Percentiles rank a stretch among this genome's conserved stretches.
Conservation (phyloP, 345 rosid species). For the Eucalyptus pumila region DNA sequence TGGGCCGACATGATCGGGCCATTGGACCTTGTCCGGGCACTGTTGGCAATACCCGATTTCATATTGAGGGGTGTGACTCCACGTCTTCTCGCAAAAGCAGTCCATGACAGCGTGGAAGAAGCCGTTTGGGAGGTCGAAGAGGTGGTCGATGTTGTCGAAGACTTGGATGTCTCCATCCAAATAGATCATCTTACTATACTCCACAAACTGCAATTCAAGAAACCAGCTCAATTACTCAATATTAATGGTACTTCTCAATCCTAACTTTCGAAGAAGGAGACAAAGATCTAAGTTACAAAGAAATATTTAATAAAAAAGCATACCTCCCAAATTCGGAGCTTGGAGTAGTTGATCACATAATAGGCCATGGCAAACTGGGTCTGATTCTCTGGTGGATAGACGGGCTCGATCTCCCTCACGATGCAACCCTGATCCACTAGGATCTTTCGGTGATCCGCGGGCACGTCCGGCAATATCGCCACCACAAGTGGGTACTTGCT, state of each 20-base stretch:
- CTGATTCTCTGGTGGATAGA: constrained; percentile 10
- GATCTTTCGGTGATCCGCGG: constrained; percentile 14
- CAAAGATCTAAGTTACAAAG: background rate
- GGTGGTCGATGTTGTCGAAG: constrained; percentile 22
- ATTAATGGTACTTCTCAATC: background rate
- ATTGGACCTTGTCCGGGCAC: constrained; percentile 12
- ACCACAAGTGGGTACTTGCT: constrained; percentile 26
- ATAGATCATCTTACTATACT: constrained; percentile 23
- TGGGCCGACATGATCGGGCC: background rate
- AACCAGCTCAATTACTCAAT: background rate
- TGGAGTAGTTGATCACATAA: constrained; percentile 27
- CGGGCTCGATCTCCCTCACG: constrained; percentile 19
- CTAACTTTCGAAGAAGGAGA: background rate
- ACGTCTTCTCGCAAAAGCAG: constrained; percentile 35
- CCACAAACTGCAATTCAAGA: constrained; percentile 8
- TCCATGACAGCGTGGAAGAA: constrained; percentile 32
- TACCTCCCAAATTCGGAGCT: constrained; percentile 36
- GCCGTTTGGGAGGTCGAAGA: constrained; percentile 11
- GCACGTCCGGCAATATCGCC: constrained; percentile 26
- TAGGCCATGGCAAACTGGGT: background rate
- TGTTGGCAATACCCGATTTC: constrained; percentile 45
- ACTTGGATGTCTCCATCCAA: constrained; percentile 32
- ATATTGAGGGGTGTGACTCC: constrained; percentile 23
- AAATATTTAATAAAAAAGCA: background rate
- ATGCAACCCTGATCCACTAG: constrained; percentile 16